A percentile compares a stretch with the other conserved stretches of the same genome.
Evolutionary conservation across 352 stramenopile genomes (phyloP).

Genomic region (Halophytophthora batemanensis): DNA sequence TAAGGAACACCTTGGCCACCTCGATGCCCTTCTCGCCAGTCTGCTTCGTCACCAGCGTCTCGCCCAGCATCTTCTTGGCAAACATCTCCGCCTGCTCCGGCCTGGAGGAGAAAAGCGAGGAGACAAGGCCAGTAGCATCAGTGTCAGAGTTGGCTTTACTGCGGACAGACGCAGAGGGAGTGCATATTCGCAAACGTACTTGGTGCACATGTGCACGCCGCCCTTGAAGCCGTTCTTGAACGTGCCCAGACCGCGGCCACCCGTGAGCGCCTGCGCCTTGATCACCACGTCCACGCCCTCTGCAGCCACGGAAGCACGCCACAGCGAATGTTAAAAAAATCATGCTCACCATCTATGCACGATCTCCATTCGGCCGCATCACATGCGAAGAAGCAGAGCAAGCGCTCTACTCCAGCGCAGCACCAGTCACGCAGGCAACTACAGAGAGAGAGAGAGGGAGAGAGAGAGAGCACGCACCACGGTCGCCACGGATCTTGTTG

Average conservation of each 20-base stretch:
- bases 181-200: conserved; percentile 35
- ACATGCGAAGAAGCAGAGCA: no score
- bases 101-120: not conserved
- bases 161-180: no score
- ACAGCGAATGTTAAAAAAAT: conserved; percentile 22
- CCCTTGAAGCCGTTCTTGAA: conserved; percentile 98
- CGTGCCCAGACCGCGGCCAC: conserved; percentile 92
- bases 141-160: not conserved
- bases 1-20: conserved; percentile 89
- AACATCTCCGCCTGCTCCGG: conserved; percentile 77
- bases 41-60: conserved; percentile 97
- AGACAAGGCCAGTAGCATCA: conserved; percentile 1
- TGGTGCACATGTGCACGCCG: conserved; percentile 96
- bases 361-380: not conserved
- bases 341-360: conserved; percentile 11
- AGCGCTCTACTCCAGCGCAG: not conserved
- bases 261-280: conserved; percentile 96
- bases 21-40: conserved; percentile 85
- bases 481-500: conserved; percentile 69
- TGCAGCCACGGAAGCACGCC: conserved; percentile 10
- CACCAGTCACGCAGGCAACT: conserved; percentile 2
- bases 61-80: conserved; percentile 89
- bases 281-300: conserved; percentile 92
- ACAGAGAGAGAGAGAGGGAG: not conserved
- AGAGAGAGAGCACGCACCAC: conserved; percentile 38